phyloP scores from a whole-genome alignment of 768 basidiomycete genomes.

The Fomitopsis serialis region DNA sequence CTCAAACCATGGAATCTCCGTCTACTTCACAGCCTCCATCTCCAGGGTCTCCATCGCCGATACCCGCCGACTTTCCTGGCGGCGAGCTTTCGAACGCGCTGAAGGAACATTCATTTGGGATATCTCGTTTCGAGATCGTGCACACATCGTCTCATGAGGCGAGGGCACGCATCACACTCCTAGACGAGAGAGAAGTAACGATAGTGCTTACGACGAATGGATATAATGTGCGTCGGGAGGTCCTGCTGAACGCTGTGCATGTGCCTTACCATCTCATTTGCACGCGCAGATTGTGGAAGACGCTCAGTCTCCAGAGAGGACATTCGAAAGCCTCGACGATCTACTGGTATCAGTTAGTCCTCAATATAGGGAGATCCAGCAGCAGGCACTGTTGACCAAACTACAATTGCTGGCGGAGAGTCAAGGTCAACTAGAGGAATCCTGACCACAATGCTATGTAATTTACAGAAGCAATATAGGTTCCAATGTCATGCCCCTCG shows the following conservation, averaged over 20 bases:
- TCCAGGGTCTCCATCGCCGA: no score
- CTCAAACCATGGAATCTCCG: no score
- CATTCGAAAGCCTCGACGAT: constrained; percentile 56
- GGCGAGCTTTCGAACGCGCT: constrained; percentile 52
- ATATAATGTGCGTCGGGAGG: constrained; percentile 38
- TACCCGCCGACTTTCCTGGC: constrained; percentile 23
- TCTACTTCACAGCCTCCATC: no score
- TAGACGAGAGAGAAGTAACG: constrained; percentile 47
- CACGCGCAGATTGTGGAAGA: constrained; percentile 5
- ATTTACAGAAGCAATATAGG: no score
- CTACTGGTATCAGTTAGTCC: constrained; percentile 51
- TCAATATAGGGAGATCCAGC: constrained; percentile 42
- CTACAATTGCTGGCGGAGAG: constrained; percentile 33
- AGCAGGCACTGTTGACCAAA: constrained; percentile 42
- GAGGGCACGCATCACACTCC: constrained; percentile 44
- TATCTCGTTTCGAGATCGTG: constrained; percentile 39
- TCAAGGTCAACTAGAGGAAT: background rate
- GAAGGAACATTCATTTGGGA: constrained; percentile 53
- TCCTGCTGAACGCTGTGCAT: constrained; percentile 10
- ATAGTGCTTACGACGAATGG: constrained; percentile 49
- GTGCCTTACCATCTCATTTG: constrained; percentile 6
- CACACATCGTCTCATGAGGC: constrained; percentile 40
- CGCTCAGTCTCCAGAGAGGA: constrained; percentile 7
- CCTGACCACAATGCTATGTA: background rate
- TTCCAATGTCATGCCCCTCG: no score